These are phyloP conservation scores for Xylaria castorea DNA, from an alignment of 495 filamentous ascomycete species.

Conservation along the genomic window DNA sequence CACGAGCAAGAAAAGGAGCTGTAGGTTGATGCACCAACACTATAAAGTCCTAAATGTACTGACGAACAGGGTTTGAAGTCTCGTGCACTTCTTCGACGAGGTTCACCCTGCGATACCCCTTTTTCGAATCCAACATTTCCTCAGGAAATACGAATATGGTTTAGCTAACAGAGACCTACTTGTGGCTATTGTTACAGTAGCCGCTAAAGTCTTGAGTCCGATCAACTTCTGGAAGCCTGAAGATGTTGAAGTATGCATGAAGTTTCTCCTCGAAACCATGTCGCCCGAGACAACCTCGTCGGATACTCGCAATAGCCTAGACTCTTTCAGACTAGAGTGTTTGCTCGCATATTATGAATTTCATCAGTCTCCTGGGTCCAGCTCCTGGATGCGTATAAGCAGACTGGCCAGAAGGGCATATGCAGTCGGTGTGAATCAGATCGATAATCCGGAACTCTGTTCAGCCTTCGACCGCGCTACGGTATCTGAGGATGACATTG, in stretches of 20 bases:
- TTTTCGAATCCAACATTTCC: conserved; percentile 37
- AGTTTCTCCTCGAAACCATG: conserved; percentile 29
- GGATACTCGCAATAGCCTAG: conserved; percentile 29
- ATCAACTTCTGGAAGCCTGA: conserved; percentile 32
- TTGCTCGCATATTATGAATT: conserved; percentile 50
- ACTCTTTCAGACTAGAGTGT: conserved; percentile 43
- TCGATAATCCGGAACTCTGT: conserved; percentile 35
- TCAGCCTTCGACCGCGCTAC: conserved; percentile 26
- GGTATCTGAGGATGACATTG: conserved; percentile 41
- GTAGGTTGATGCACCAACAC: conserved; percentile 22
- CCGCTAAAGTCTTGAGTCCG: conserved; percentile 37
- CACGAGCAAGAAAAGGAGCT: conserved; percentile 29
- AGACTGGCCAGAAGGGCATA: conserved; percentile 46
- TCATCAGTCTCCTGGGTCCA: conserved; percentile 44
- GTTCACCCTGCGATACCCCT: conserved; percentile 42
- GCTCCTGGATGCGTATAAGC: conserved; percentile 45
- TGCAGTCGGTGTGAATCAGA: conserved; percentile 39
- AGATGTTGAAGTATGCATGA: conserved; percentile 33
- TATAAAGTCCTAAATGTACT: neutral
- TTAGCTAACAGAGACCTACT: conserved; percentile 32
- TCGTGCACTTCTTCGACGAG: conserved; percentile 37
- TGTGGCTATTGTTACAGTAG: conserved; percentile 35
- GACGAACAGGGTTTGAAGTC: neutral
- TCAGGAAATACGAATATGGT: conserved; percentile 33
- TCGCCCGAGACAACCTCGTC: conserved; percentile 15